These are phyloP conservation scores for Pulveroboletus sp. DNA, from an alignment of 768 basidiomycete species.

Conservation along the genomic window DNA sequence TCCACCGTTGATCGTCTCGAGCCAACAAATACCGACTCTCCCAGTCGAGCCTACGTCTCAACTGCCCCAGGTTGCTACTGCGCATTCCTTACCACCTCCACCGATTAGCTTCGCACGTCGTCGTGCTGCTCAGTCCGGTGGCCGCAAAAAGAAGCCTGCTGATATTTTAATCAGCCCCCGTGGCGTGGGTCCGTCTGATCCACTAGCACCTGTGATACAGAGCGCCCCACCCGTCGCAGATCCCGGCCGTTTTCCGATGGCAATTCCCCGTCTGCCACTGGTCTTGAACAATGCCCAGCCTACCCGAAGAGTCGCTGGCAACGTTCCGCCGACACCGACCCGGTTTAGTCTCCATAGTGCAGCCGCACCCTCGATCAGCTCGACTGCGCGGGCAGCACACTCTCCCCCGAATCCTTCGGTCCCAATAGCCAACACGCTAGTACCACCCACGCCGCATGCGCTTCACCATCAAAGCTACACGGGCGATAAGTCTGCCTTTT, in stretches of 20 bases:
- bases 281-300: conserved; percentile 40
- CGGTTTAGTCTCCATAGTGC: conserved; percentile 45
- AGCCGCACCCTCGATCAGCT: conserved; percentile 16
- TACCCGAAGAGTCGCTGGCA: conserved; percentile 48
- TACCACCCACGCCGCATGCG: conserved; percentile 66
- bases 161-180: conserved; percentile 75
- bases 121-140: conserved; percentile 60
- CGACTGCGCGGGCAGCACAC: conserved; percentile 31
- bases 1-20: conserved; percentile 23
- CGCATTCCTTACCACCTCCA: conserved; percentile 54
- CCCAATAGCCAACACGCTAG: conserved; percentile 60
- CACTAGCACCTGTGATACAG: conserved; percentile 64
- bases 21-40: conserved; percentile 16
- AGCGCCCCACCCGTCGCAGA: conserved; percentile 63
- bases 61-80: conserved; percentile 15
- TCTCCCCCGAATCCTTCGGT: conserved; percentile 59
- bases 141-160: conserved; percentile 65
- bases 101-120: conserved; percentile 77
- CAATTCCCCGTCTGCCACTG: conserved; percentile 60
- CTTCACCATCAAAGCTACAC: conserved; percentile 57
- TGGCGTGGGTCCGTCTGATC: conserved; percentile 47
- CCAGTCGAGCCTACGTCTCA: conserved; percentile 21
- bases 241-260: conserved; percentile 52
- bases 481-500: conserved; percentile 68
- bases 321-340: conserved; percentile 72